Conservation (phyloP, 176 grass and related monocot species). For the sorghum (Sorghum bicolor) region DNA sequence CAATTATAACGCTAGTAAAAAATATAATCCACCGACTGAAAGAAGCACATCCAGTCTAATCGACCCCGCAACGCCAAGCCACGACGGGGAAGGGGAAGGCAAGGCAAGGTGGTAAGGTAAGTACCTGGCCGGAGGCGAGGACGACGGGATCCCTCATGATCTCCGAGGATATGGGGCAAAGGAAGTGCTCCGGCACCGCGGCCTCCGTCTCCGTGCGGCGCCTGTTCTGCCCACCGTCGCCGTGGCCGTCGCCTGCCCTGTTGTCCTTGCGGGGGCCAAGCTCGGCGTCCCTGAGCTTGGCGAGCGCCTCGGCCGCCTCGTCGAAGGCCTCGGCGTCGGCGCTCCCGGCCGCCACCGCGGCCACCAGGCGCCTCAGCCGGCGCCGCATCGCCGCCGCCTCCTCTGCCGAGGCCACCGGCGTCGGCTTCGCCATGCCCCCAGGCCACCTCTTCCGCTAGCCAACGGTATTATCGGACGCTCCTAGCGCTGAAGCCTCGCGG, state of each 20-base stretch:
- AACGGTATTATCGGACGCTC: not conserved
- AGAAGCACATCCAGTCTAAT: not conserved
- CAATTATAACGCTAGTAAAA: not conserved
- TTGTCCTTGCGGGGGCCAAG: conserved; percentile 28
- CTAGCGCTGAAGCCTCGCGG: not conserved
- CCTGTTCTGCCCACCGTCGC: not conserved
- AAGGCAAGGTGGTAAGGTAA: no score
- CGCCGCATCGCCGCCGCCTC: conserved; percentile 41
- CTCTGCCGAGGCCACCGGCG: conserved; percentile 30
- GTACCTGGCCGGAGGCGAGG: conserved; percentile 69
- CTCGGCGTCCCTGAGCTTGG: conserved; percentile 41
- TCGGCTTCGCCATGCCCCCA: conserved; percentile 18
- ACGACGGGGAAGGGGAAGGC: not conserved
- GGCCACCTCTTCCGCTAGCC: not conserved
- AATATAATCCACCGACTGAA: not conserved
- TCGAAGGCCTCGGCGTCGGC: conserved; percentile 43
- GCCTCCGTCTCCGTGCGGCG: not conserved
- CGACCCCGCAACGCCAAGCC: not conserved
- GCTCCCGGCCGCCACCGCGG: conserved; percentile 35
- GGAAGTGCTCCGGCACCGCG: conserved; percentile 50
- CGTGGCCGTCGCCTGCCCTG: not conserved
- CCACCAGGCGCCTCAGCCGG: conserved; percentile 44
- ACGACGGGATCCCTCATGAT: conserved; percentile 87
- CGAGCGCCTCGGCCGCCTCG: conserved; percentile 46
- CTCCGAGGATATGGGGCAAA: conserved; percentile 76